Evolutionary conservation across 371 early-diverging fungal genomes (phyloP), one percentile per base, ranked within the genome.

Genomic region (Mortierella sp.): DNA sequence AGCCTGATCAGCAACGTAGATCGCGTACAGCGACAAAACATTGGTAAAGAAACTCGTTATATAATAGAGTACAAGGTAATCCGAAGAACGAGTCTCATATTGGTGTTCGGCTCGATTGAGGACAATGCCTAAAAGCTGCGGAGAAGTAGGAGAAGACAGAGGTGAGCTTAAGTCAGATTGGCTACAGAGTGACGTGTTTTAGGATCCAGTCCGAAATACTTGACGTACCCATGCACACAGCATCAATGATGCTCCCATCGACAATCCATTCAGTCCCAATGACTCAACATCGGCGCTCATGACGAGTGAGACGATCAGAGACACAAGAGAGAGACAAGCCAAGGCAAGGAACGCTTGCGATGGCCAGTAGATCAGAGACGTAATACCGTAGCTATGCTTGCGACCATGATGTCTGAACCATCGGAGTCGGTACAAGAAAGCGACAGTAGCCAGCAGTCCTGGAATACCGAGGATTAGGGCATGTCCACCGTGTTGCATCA

Each of bases 351-450:
- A 72, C 16, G 65, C 23, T 57, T 77, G 77, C 2, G 72, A 51
- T 1, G 72, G 72, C 77, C 77, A 77, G 56, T 65, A 77, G 62
- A 72, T 77, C 62, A 56, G n/a, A 1, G 45, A 29, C 18, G 77
- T 77, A 7, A 68, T 29, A 30, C 77, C 77, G 45, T 68, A 77
- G n/a, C 11, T 9, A 43, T 72, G 72, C 14, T 66, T 65, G 1
- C 15, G 21, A n/a, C 66, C 19, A 37, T 68, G 28, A 12, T 1
- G 7, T 14, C 25, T 9, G 14, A 76, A 21, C 57, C 55, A 68
- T 1, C 57, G 26, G 7, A 67, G 61, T 28, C 77, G 77, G 19
- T 44, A 29, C 19, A 67, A 7, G 43, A 72, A 64, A n/a, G 44
- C 11, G 7, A 47, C 23, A 0, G 23, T 53, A 18, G 72, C 77